Percentiles rank a stretch among this genome's conserved stretches.
These are phyloP conservation scores for Calendula officinalis DNA, from an alignment of 129 eudicot species.

Conservation along the genomic window DNA sequence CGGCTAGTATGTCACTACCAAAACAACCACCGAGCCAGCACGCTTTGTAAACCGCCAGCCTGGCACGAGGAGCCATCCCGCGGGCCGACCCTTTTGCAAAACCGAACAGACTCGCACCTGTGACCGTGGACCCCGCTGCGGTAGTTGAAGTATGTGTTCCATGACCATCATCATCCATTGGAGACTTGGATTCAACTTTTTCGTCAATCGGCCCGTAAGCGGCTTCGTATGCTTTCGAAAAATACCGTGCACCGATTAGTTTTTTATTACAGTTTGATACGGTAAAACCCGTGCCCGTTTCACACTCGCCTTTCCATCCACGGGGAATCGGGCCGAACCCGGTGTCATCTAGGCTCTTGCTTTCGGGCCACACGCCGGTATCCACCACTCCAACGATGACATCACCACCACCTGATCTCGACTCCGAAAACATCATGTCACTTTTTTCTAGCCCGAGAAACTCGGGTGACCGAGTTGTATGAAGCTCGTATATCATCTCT, in stretches of 20 bases:
- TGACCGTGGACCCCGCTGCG: slow-evolving; percentile 59
- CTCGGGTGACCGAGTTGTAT: slow-evolving; percentile 66
- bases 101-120: slow-evolving; percentile 58
- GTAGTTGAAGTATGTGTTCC: slow-evolving; percentile 81
- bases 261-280: slow-evolving; percentile 55
- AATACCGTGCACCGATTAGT: slow-evolving; percentile 64
- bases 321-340: slow-evolving; percentile 56
- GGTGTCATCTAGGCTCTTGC: slow-evolving; percentile 44
- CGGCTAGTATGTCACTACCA: slow-evolving; percentile 62
- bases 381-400: slow-evolving; percentile 69
- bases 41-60: slow-evolving; percentile 61
- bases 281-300: slow-evolving; percentile 38
- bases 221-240: slow-evolving; percentile 60
- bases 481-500: slow-evolving; percentile 50
- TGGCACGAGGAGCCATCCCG: slow-evolving; percentile 64
- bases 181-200: slow-evolving; percentile 51
- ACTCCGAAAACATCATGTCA: slow-evolving; percentile 28
- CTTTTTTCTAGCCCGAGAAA: slow-evolving; percentile 51
- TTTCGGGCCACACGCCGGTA: slow-evolving; percentile 81
- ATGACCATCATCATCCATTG: slow-evolving; percentile 74
- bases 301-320: slow-evolving; percentile 69
- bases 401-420: slow-evolving; percentile 40
- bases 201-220: slow-evolving; percentile 58
- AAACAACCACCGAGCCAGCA: slow-evolving; percentile 75
- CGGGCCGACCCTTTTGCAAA: slow-evolving; percentile 66